Base-by-base conservation (phyloP, 2,329 filamentous ascomycete species). In the Phyllosticta ampelicida region DNA sequence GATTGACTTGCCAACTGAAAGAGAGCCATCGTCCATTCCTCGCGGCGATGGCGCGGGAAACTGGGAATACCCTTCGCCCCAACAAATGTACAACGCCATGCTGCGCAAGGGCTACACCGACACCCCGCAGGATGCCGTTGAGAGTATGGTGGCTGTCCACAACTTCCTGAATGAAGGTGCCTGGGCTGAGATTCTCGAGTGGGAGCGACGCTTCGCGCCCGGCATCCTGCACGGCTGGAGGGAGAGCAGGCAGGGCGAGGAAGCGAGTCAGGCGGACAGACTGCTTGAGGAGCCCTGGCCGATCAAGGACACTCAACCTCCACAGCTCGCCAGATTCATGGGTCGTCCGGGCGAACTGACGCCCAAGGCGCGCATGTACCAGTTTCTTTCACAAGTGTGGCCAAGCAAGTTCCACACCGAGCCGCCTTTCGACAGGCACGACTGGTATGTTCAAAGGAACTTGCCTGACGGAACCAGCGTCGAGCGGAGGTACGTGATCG, bases 11-110 rank as follows among this genome's bases (percentile, higher is more conserved):
- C 88, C 91, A 0, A 87, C 91, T 1, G 81, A 85, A 6, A 87
- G 94, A 65, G 90, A 96, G 72, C 76, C 81, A 28, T 95, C 89
- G 0, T 90, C 91, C 0, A 99, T 99, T 65, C 94, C 94, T n/a
- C 87, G 87, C 65, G 89, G 88, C 66, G 84, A 87, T 65, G 75
- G 74, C 60, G 81, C 83, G 53, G 80, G 85, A 55, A 95, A 89
- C 67, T 99, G 94, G 94, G 94, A 97, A 73, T 99, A 99, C 70
- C 94, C 94, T 0, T 96, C 90, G 0, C 92, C 94, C 0, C 94
- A 99, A 76, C 94, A 99, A 74, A 99, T 99, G 94, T 99, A 97
- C 79, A 97, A 99, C 68, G 94, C 94, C 8, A 86, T 99, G 75
- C 77, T 97, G 61, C 86, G 94, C 63, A 99, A 99, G 74, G 94